Evolutionary conservation across 352 stramenopile genomes (phyloP), one percentile per base, ranked within the genome.

Genomic region (Pythium biforme): DNA sequence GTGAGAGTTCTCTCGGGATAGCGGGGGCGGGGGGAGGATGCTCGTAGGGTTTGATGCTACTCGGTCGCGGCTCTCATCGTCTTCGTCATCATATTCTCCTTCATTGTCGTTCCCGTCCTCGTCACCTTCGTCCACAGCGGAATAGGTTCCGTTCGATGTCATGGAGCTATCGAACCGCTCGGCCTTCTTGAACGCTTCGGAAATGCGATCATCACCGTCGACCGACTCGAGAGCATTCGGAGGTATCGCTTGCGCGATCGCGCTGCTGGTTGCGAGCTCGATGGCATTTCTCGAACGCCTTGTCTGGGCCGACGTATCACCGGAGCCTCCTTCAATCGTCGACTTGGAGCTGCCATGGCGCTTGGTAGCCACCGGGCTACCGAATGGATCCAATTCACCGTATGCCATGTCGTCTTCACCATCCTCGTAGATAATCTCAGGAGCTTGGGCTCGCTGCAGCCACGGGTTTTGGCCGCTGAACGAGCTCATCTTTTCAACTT

Each of bases 251-350:
- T 88, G 82, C 10, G 76, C 82, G 55, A 91, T 87, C 12, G 85
- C 82, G 56, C 82, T 91, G 45, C 77, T 89, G 33, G 82, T 89
- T 19, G 82, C 82, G 50, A 91, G 64, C 64, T 89, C 79, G 49
- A 91, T 91, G 4, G 82, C 82, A 62, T 88, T 86, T 66, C 75
- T 80, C 8, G 75, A 62, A 14, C 62, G 55, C 43, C 45, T 34
- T 8, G 41, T 17, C 10, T 17, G 27, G 1, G 17, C 20, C 2
- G 17, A 27, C 3, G 29, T 31, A 39, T 63, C 58, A n/a, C 33
- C 29, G 10, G 47, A 39, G 23, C 34, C 34, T 37, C 5, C 26
- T 25, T 61, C 50, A 19, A 45, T 2, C 6, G 11, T 25, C 15
- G 56, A 55, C 15, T 55, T 27, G 22, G 9, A 22, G 29, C 33